Evolutionary conservation across 805 yeast species (phyloP).

Genomic region (Yamadazyma takamatsuzukensis): DNA sequence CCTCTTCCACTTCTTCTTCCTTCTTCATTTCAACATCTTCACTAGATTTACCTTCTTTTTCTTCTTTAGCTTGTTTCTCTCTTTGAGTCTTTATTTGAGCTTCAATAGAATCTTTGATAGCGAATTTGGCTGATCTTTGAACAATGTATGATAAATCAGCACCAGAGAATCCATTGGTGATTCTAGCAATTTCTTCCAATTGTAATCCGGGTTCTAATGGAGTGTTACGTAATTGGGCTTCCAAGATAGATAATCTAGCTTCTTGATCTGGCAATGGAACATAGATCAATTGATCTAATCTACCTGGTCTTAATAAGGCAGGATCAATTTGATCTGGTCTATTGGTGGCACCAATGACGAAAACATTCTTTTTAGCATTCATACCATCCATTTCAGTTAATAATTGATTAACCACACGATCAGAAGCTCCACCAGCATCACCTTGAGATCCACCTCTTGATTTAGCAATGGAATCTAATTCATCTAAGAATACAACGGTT

Average conservation of each 20-base stretch:
- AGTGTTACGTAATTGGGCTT: conserved; percentile 96
- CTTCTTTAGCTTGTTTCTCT: conserved; percentile 38
- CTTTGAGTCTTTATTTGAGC: conserved; percentile 47
- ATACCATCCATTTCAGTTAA: conserved; percentile 99
- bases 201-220: conserved; percentile 98
- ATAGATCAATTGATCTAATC: conserved; percentile 96
- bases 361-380: conserved; percentile 98
- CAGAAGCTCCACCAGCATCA: conserved; percentile 96
- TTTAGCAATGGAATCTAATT: conserved; percentile 95
- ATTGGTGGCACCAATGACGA: conserved; percentile 98
- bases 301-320: conserved; percentile 97
- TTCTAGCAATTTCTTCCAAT: conserved; percentile 81
- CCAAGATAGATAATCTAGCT: conserved; percentile 88
- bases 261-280: conserved; percentile 97
- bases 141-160: conserved; percentile 97
- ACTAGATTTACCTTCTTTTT: conserved; percentile 12
- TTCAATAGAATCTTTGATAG: conserved; percentile 96
- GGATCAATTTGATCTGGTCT: conserved; percentile 99
- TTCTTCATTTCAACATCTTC: conserved; percentile 50
- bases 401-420: conserved; percentile 92
- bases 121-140: conserved; percentile 98
- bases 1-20: conserved; percentile 49
- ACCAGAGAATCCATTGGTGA: conserved; percentile 98
- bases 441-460: conserved; percentile 89
- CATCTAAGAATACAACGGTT: conserved; percentile 97